Base-by-base conservation (phyloP, 2,329 filamentous ascomycete species). In the Aspergillus sergii region DNA sequence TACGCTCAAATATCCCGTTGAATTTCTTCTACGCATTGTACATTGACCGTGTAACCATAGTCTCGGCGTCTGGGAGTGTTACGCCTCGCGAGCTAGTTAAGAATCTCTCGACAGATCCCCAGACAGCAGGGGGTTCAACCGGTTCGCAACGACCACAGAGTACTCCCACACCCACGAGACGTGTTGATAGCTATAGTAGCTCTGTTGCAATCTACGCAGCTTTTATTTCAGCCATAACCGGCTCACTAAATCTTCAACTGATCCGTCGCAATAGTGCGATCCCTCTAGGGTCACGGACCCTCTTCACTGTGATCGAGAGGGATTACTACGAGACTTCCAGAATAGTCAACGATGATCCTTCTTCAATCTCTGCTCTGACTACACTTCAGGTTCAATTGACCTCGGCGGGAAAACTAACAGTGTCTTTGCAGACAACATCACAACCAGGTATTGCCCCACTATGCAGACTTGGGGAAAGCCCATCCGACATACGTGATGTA, bases 171-270 rank as follows among this genome's bases (percentile, higher is more conserved):
- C 58, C 68, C n/a, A 48, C 70, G 23, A 69, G 75, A 36, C 70
- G 74, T 14, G 61, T 69, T 45, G 75, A 78, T 56, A 71, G 71
- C 12, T 73, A 75, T 39, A 70, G 70, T 45, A 74, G 70, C 58
- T 73, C 72, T 28, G 73, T 72, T 41, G 73, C 76, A 7, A 76
- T 80, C 30, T 79, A 80, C 63, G 72, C 74, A 19, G 74, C 78
- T 19, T 79, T 80, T 57, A 73, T 79, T 45, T 79, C 77, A 39
- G 76, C 79, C 6, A 70, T 80, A 28, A 75, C 76, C 14, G 78
- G 74, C 10, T 69, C 74, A 59, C 66, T 81, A 28, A 73, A 73
- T 43, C 68, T 80, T 10, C 75, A 78, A 61, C 67, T 80, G 32
- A 72, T 75, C 55, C 74, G 75, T 56, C 70, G 67, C 30, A 71